A percentile compares a stretch with the other conserved stretches of the same genome.
Evolutionary conservation across 257 asterid species (phyloP).

Genomic region (Solanum sitiens): DNA sequence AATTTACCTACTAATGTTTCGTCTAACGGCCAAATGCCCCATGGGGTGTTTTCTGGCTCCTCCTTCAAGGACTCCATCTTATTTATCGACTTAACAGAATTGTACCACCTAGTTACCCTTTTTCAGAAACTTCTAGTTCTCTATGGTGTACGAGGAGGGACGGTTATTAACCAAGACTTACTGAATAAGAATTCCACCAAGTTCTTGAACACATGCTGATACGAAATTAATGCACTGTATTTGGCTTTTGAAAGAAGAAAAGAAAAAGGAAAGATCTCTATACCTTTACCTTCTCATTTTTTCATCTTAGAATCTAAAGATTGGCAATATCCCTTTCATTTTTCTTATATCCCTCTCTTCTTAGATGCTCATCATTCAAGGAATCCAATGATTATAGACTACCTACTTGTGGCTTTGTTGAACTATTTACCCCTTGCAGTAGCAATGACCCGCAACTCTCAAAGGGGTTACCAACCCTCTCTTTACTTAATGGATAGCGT

Average conservation of each 20-base stretch:
- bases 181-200: neutral
- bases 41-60: constrained; percentile 50
- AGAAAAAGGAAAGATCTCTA: neutral
- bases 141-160: neutral
- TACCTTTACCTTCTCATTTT: neutral
- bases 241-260: neutral
- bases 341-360: neutral
- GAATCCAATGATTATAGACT: neutral
- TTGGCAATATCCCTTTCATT: neutral
- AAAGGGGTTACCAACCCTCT: neutral
- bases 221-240: neutral
- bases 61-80: constrained; percentile 9
- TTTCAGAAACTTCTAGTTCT: neutral
- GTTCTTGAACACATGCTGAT: neutral
- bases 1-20: constrained; percentile 33
- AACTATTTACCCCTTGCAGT: neutral
- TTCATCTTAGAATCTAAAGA: neutral
- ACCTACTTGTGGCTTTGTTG: neutral
- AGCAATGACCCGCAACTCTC: neutral
- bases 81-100: neutral
- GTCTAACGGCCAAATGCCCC: constrained; percentile 44
- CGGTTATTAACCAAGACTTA: neutral
- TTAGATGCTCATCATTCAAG: neutral
- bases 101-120: neutral
- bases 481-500: neutral